These are phyloP conservation scores for Kingdonia uniflora DNA, from an alignment of 164 flowering plant species.

Conservation along the genomic window DNA sequence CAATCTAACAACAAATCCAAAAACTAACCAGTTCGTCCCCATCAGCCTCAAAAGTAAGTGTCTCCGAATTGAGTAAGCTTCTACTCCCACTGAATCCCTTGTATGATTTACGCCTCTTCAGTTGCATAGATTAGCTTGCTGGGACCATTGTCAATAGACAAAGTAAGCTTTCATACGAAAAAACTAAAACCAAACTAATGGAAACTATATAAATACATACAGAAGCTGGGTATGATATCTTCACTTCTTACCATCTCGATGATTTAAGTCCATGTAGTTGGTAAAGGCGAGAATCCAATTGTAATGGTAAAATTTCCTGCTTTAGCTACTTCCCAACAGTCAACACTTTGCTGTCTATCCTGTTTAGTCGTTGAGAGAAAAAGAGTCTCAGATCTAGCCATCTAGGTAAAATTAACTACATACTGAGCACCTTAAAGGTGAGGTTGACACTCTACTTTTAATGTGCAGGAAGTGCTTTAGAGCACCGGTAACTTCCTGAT, in stretches of 20 bases:
- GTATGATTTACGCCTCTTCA: constrained; percentile 29
- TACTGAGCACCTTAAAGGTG: too few species aligned
- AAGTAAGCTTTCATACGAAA: constrained; percentile 9
- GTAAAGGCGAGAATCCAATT: constrained; percentile 57
- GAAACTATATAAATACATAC: constrained; percentile 38
- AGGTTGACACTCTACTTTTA: too few species aligned
- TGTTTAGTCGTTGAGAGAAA: constrained; percentile 8
- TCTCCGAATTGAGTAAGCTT: constrained; percentile 83
- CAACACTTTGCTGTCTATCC: constrained; percentile 33
- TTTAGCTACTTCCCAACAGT: constrained; percentile 60
- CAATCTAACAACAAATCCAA: constrained; percentile 16
- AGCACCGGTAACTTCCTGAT: too few species aligned
- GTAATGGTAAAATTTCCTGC: constrained; percentile 56
- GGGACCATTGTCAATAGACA: constrained; percentile 39
- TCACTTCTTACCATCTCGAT: constrained; percentile 83
- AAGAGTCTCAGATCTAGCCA: constrained; percentile 3
- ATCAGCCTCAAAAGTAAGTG: constrained; percentile 63
- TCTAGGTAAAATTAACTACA: too few species aligned
- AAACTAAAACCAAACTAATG: neutral
- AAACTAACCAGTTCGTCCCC: constrained; percentile 13
- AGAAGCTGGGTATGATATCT: constrained; percentile 99
- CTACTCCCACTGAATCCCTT: constrained; percentile 28
- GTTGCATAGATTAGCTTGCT: constrained; percentile 60
- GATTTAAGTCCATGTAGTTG: constrained; percentile 58
- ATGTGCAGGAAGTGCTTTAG: too few species aligned